Conservation (phyloP, 176 grass and related monocot genomes). For the Avena eriantha region DNA sequence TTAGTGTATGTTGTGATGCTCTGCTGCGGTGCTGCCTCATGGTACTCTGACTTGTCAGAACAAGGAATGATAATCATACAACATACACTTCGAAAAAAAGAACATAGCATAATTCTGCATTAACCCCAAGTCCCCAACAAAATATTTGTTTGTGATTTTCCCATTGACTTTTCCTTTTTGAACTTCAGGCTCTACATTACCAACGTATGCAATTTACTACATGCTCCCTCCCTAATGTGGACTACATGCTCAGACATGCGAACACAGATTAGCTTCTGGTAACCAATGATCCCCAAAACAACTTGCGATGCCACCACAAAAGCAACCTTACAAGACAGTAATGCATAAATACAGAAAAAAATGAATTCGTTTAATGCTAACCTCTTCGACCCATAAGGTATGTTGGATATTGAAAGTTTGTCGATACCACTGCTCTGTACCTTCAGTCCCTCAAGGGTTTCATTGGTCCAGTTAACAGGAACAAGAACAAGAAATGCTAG, state of each 20-base stretch:
- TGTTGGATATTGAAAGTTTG: conserved; percentile 95
- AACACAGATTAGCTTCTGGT: not conserved
- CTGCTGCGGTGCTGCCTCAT: not conserved
- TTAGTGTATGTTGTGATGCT: not conserved
- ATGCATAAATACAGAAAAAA: conserved; percentile 3
- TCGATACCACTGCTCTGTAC: conserved; percentile 68
- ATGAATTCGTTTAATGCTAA: conserved; percentile 44
- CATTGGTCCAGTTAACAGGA: conserved; percentile 98
- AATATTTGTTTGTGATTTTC: conserved; percentile 7
- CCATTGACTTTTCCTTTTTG: not conserved
- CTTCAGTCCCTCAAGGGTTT: conserved; percentile 53
- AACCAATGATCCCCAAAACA: not conserved
- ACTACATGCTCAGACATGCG: not conserved
- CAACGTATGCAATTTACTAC: not conserved
- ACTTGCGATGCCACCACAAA: not conserved
- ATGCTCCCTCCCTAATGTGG: not conserved
- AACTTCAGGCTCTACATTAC: conserved; percentile 13
- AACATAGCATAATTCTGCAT: not conserved
- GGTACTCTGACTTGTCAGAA: not conserved
- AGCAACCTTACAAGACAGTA: conserved; percentile 10
- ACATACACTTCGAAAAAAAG: not conserved
- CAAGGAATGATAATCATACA: conserved; percentile 2
- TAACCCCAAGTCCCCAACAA: not conserved
- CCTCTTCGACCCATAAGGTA: conserved; percentile 80
- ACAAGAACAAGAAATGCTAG: conserved; percentile 83